Evolutionary conservation across 2,329 filamentous ascomycete species (phyloP).

Genomic region (Diaporthe ilicicola): DNA sequence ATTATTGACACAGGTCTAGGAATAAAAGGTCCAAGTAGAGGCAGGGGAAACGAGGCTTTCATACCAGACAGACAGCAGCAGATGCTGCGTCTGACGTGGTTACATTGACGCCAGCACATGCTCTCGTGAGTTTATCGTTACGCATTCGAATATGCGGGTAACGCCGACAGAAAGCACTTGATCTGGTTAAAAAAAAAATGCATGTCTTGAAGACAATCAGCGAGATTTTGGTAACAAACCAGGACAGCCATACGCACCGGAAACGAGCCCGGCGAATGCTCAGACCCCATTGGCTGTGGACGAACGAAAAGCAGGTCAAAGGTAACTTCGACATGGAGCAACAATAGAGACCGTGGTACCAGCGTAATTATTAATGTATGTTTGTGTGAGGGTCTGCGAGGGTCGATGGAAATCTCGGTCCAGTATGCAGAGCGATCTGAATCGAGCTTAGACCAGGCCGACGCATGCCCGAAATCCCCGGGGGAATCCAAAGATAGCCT

Average conservation of each 20-base stretch:
- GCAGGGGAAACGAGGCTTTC: not conserved
- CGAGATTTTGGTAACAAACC: not conserved
- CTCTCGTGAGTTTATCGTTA: not conserved
- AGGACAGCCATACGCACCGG: not conserved
- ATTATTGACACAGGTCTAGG: not conserved
- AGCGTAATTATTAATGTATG: not conserved
- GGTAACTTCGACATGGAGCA: not conserved
- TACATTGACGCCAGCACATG: not conserved
- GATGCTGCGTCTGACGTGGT: not conserved
- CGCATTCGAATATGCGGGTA: not conserved
- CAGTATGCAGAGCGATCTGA: not conserved
- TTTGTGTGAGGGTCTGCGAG: not conserved
- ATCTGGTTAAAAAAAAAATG: not conserved
- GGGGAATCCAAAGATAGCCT: not conserved
- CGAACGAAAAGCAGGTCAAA: not conserved
- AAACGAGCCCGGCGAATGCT: not conserved
- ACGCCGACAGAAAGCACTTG: not conserved
- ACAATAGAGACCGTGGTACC: not conserved
- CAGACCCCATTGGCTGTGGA: not conserved
- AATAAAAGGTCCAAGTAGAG: not conserved
- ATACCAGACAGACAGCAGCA: not conserved
- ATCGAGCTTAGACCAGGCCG: constrained; percentile 5
- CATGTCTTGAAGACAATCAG: not conserved
- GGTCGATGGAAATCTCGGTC: not conserved
- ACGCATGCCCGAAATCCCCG: no score